Conservation (phyloP, 2,329 filamentous ascomycete genomes). For the Phaeosphaeria sp. region DNA sequence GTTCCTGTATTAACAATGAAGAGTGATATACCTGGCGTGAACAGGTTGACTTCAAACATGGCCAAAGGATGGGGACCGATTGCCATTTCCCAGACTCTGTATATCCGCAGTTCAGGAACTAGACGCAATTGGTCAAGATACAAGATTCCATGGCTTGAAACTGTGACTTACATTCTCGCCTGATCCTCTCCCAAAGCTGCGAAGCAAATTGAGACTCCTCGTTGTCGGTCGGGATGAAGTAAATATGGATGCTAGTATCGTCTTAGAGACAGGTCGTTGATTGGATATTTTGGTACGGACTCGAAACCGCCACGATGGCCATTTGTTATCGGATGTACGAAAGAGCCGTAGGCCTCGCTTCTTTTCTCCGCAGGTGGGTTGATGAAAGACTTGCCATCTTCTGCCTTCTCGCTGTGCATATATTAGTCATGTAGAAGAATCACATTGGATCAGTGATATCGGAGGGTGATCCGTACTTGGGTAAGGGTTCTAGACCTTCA, state of each 20-base stretch:
- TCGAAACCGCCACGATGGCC: constrained; percentile 77
- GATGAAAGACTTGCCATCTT: constrained; percentile 78
- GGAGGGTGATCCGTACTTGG: constrained; percentile 45
- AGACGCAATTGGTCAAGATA: constrained; percentile 2
- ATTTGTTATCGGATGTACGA: constrained; percentile 71
- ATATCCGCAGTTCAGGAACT: constrained; percentile 88
- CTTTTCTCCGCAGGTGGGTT: constrained; percentile 68
- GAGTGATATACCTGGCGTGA: constrained; percentile 64
- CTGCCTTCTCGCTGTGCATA: constrained; percentile 59
- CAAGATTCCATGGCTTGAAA: background rate
- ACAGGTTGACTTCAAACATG: constrained; percentile 93
- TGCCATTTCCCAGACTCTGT: constrained; percentile 76
- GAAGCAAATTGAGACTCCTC: constrained; percentile 71
- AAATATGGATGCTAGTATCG: constrained; percentile 70
- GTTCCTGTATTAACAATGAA: background rate
- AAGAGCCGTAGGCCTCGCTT: constrained; percentile 74
- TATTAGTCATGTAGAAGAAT: constrained; percentile 8
- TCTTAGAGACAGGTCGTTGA: background rate
- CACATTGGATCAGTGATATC: background rate
- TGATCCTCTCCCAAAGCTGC: constrained; percentile 78
- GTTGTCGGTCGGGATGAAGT: constrained; percentile 71
- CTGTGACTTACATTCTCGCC: constrained; percentile 71
- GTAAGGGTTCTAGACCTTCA: constrained; percentile 61
- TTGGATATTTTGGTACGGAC: constrained; percentile 12
- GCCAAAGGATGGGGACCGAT: constrained; percentile 82